Evolutionary conservation across 345 rosid genomes (phyloP), one percentile per base, ranked within the genome.

Genomic region (Moringa oleifera): DNA sequence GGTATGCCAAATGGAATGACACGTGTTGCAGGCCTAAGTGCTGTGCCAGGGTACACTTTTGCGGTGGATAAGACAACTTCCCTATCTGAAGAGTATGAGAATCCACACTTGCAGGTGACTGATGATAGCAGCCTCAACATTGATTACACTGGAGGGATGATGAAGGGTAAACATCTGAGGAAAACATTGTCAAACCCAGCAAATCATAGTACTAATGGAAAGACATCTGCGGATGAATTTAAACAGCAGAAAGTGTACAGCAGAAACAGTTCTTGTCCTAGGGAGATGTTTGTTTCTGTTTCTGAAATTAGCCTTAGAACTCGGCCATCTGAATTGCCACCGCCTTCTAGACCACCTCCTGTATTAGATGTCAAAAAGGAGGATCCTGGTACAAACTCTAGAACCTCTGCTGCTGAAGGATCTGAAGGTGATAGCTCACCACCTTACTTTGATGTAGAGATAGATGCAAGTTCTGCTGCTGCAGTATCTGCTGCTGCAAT

Each of bases 341-440:
- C 99, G 57, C 99, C 99, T 37, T 61, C 83, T 15, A 80, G 97
- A 69, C 92, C 92, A 17, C 88, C 99, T 0, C 96, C 97, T 58
- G 7, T 73, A 20, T 58, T 75, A 11, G 79, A 68, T 69, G 70
- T 63, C 41, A 62, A 72, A 70, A 78, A 23, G 23, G 79, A 59
- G 17, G 85, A 66, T 71, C 64, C 70, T 37, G 58, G 65, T 58
- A 59, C 84, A 58, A 71, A 64, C 66, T 65, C 74, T 75, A 60
- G 77, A 63, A 66, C 64, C 55, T 67, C 61, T n/a, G 72, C 73
- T 63, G 68, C 83, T 23, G 84, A 78, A 60, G 82, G 74, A 64
- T 75, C 72, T 21, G 51, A 15, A 0, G 80, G 67, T 59, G 85
- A 77, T 57, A 51, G 69, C 68, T 90, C 89, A 47, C 95, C 95